phyloP scores from a whole-genome alignment of 1,284 basidiomycete genomes.

The Dichomitus squalens region DNA sequence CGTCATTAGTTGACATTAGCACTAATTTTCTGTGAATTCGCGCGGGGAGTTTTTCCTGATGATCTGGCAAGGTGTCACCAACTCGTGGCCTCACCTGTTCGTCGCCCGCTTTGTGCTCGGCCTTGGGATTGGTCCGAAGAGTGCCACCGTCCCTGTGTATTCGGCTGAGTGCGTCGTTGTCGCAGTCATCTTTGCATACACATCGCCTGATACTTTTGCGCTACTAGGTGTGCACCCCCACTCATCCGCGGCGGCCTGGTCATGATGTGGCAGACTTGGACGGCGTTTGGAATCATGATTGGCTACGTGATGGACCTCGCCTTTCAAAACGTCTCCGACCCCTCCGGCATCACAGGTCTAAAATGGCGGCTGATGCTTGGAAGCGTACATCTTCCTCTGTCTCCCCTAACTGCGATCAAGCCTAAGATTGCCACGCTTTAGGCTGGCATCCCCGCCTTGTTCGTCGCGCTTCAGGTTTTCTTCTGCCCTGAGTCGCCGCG shows the following conservation, averaged over 20 bases:
- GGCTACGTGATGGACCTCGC: constrained; percentile 58
- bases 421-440: constrained; percentile 20
- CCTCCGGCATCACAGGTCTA: constrained; percentile 48
- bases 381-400: constrained; percentile 39
- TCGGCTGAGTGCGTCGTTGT: constrained; percentile 50
- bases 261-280: constrained; percentile 81
- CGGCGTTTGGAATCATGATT: constrained; percentile 74
- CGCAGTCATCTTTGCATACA: not conserved
- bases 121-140: constrained; percentile 73
- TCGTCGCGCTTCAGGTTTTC: constrained; percentile 58
- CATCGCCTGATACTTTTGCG: not conserved
- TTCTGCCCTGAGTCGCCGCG: constrained; percentile 66
- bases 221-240: constrained; percentile 56
- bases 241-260: constrained; percentile 76
- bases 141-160: constrained; percentile 63
- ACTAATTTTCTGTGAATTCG: no score
- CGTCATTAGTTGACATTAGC: no score
- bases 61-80: constrained; percentile 72
- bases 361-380: constrained; percentile 72
- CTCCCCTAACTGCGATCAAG: no score
- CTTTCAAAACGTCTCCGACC: constrained; percentile 58
- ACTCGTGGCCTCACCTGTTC: constrained; percentile 74
- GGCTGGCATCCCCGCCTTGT: constrained; percentile 63
- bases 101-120: constrained; percentile 70
- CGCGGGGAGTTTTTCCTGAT: no score